A percentile compares a stretch with the other conserved stretches of the same genome.
Evolutionary conservation across 345 rosid genomes (phyloP).

Genomic region (Eucalyptus victrix): DNA sequence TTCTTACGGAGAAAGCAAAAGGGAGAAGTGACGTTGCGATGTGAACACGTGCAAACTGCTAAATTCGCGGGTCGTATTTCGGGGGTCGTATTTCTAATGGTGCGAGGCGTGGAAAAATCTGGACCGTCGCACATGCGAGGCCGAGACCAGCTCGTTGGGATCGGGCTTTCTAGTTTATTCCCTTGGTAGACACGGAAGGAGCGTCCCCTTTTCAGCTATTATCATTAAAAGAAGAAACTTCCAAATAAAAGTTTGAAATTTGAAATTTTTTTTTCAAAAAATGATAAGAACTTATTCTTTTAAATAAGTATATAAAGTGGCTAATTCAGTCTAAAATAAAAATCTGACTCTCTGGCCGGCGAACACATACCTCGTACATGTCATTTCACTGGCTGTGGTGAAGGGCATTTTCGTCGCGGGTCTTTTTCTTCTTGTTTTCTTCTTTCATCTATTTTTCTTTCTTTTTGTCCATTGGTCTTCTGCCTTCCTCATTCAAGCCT

Average conservation of each 20-base stretch:
- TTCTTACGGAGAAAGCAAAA: background rate
- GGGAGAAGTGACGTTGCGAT: background rate
- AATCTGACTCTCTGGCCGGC: fast-evolving
- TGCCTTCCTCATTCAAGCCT: background rate
- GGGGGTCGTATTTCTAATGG: background rate
- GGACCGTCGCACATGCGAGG: background rate
- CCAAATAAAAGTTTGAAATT: background rate
- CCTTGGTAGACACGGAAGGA: background rate
- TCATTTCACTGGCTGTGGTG: background rate
- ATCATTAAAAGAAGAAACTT: background rate
- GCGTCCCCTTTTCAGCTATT: background rate
- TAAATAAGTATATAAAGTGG: background rate
- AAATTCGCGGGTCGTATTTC: background rate
- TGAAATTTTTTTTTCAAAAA: background rate
- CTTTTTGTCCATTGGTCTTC: no score
- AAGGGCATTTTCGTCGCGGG: background rate
- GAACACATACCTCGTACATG: background rate
- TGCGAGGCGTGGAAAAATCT: background rate
- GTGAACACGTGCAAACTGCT: background rate
- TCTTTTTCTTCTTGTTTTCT: background rate
- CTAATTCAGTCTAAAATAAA: background rate
- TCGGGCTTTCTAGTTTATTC: background rate
- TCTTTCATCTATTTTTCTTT: no score
- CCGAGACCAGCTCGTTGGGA: background rate
- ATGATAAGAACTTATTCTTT: no score